Evolutionary conservation across 495 filamentous ascomycete genomes (phyloP).

Genomic region (Sporormia fimetaria): DNA sequence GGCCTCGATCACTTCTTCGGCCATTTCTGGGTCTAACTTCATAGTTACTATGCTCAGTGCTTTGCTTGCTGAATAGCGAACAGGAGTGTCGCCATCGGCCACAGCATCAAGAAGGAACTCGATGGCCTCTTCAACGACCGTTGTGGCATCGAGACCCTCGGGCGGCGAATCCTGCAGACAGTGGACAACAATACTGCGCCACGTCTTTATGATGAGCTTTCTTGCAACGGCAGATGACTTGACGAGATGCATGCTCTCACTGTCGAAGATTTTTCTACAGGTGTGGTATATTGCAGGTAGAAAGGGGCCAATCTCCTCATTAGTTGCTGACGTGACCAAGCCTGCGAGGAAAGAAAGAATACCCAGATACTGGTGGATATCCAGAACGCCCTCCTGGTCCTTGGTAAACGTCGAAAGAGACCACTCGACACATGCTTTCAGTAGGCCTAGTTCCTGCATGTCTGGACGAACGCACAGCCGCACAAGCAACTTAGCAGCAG

Average conservation of each 20-base stretch:
- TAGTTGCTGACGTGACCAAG: slow-evolving; percentile 47
- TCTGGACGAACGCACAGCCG: slow-evolving; percentile 71
- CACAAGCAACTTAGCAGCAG: slow-evolving; percentile 69
- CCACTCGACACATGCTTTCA: slow-evolving; percentile 55
- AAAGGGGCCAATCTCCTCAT: slow-evolving; percentile 42
- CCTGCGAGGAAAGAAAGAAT: slow-evolving; percentile 67
- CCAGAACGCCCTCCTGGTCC: slow-evolving; percentile 18
- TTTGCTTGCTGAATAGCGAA: slow-evolving; percentile 84
- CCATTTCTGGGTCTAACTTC: slow-evolving; percentile 68
- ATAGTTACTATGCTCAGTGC: slow-evolving; percentile 74
- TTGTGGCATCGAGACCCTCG: slow-evolving; percentile 13
- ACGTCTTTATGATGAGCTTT: slow-evolving; percentile 71
- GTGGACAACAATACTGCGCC: slow-evolving; percentile 57
- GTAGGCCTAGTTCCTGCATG: slow-evolving; percentile 67
- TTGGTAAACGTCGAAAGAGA: slow-evolving; percentile 47
- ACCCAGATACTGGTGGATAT: slow-evolving; percentile 56
- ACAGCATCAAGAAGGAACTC: slow-evolving; percentile 54
- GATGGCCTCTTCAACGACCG: slow-evolving; percentile 59
- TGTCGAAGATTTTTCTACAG: slow-evolving; percentile 38
- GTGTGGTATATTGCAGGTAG: slow-evolving; percentile 42
- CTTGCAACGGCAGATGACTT: slow-evolving; percentile 61
- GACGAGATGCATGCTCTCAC: slow-evolving; percentile 39
- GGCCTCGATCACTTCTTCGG: slow-evolving; percentile 71
- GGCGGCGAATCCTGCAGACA: slow-evolving; percentile 37
- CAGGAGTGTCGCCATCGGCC: slow-evolving; percentile 76